Evolutionary conservation across 2,329 filamentous ascomycete species (phyloP).

Genomic region (Paecilomyces variotii): DNA sequence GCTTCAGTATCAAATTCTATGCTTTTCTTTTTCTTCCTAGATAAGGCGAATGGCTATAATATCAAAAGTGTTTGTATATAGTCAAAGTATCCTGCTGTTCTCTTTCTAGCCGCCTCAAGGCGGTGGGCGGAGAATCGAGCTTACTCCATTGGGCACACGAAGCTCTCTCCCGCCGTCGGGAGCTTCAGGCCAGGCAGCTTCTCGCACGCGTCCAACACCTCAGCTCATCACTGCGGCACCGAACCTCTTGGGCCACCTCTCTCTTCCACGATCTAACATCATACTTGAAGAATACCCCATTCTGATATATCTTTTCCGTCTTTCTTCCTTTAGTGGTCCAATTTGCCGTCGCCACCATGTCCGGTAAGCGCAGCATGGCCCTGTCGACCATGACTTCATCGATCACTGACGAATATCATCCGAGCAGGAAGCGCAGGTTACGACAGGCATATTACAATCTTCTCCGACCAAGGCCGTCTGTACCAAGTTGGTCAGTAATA

Average conservation of each 20-base stretch:
- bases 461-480: slow-evolving; percentile 94
- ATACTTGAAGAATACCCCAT: not conserved
- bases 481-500: slow-evolving; percentile 92
- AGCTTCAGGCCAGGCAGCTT: slow-evolving; percentile 29
- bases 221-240: slow-evolving; percentile 15
- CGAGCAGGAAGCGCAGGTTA: slow-evolving; percentile 72
- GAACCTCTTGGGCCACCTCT: slow-evolving; percentile 10
- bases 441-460: slow-evolving; percentile 99
- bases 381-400: slow-evolving; percentile 21
- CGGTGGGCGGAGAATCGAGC: slow-evolving; percentile 20
- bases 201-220: slow-evolving; percentile 24
- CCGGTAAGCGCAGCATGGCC: slow-evolving; percentile 26
- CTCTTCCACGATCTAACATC: not conserved
- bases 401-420: slow-evolving; percentile 14
- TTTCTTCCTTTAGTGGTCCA: slow-evolving; percentile 7
- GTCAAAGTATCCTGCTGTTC: too few relatives aligned
- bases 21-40: too few relatives aligned
- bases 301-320: slow-evolving; percentile 4
- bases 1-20: too few relatives aligned
- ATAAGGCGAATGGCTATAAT: too few relatives aligned
- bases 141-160: slow-evolving; percentile 18
- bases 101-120: slow-evolving; percentile 13
- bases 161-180: slow-evolving; percentile 12
- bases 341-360: slow-evolving; percentile 29
- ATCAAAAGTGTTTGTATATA: too few relatives aligned